These are phyloP conservation scores for Talaromyces nanjingensis DNA, from an alignment of 495 filamentous ascomycete species.

Conservation along the genomic window DNA sequence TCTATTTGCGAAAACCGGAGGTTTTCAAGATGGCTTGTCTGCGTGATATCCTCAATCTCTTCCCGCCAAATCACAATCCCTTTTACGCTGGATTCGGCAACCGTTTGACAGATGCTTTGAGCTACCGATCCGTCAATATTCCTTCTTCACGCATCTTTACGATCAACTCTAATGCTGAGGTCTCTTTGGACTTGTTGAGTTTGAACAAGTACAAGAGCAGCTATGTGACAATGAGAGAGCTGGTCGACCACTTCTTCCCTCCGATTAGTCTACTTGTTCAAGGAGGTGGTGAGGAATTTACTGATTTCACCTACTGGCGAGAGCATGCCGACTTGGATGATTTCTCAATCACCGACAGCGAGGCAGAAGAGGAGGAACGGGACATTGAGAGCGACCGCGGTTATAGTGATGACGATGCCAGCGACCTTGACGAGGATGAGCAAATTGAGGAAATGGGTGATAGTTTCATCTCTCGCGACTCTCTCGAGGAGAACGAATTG, in stretches of 20 bases:
- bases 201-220: slow-evolving; percentile 94
- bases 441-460: slow-evolving; percentile 43
- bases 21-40: slow-evolving; percentile 99
- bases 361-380: slow-evolving; percentile 42
- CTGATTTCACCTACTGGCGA: slow-evolving; percentile 85
- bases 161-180: slow-evolving; percentile 97
- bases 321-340: slow-evolving; percentile 71
- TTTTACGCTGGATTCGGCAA: slow-evolving; percentile 99
- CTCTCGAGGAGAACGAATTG: slow-evolving; percentile 42
- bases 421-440: slow-evolving; percentile 30
- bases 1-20: slow-evolving; percentile 94
- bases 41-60: slow-evolving; percentile 85
- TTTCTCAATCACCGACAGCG: slow-evolving; percentile 70
- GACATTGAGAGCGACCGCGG: slow-evolving; percentile 35
- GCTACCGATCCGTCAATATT: slow-evolving; percentile 92
- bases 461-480: slow-evolving; percentile 53
- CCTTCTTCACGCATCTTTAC: slow-evolving; percentile 93
- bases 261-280: slow-evolving; percentile 68
- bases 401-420: slow-evolving; percentile 28
- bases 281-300: slow-evolving; percentile 76
- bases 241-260: slow-evolving; percentile 96
- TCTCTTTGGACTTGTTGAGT: slow-evolving; percentile 82
- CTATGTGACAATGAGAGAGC: slow-evolving; percentile 92
- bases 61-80: slow-evolving; percentile 67
- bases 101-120: slow-evolving; percentile 89